phyloP scores from a whole-genome alignment of 169 alveolate species.

The Plasmodium fragile region DNA sequence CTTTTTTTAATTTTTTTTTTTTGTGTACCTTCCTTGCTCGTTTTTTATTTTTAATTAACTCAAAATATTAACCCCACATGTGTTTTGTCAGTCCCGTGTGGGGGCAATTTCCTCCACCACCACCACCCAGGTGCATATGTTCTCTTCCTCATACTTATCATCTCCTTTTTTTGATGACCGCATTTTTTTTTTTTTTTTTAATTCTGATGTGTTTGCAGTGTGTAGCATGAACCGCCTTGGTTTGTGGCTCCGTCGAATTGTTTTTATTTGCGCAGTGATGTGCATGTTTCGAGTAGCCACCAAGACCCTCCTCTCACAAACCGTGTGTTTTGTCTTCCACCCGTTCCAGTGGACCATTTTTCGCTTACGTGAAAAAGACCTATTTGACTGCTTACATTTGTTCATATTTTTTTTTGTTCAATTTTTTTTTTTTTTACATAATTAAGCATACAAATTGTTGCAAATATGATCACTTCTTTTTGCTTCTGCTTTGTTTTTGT shows the following conservation, averaged over 20 bases:
- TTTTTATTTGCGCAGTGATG: neutral
- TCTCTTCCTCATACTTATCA: neutral
- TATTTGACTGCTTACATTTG: neutral
- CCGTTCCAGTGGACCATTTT: neutral
- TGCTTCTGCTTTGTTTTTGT: neutral
- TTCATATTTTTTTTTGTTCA: neutral
- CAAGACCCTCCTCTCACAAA: neutral
- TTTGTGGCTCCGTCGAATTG: neutral
- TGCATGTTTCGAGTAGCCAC: neutral
- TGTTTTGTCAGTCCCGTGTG: neutral
- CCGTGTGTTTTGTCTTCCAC: neutral
- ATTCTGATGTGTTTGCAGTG: neutral
- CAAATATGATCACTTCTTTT: neutral
- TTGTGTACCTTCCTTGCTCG: neutral
- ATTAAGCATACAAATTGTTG: neutral
- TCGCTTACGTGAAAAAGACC: neutral
- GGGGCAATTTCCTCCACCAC: neutral
- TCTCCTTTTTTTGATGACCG: neutral
- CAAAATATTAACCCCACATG: neutral
- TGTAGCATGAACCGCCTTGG: neutral
- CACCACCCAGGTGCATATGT: neutral
- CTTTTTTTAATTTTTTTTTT: neutral
- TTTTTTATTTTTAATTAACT: conserved; percentile 6
- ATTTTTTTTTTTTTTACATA: neutral
- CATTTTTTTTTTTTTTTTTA: neutral